Percentiles rank a stretch among this genome's conserved stretches.
Conservation (phyloP, 768 basidiomycete genomes). For the Saitozyma podzolica region DNA sequence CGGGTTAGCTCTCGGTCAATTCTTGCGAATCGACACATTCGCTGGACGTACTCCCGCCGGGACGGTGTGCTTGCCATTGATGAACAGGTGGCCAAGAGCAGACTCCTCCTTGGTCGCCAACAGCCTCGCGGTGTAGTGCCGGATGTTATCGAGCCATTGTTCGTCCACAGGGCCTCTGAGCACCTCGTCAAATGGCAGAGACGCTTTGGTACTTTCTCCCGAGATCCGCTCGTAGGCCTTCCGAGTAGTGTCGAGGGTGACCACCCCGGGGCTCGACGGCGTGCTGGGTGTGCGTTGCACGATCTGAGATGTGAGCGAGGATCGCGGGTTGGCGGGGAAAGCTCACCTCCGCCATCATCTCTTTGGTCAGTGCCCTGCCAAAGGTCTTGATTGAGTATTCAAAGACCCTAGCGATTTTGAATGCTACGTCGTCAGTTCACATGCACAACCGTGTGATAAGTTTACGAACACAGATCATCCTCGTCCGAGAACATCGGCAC, state of each 20-base stretch:
- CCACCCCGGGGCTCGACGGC: slow-evolving; percentile 17
- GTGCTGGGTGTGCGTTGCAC: slow-evolving; percentile 22
- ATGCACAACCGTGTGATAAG: not conserved
- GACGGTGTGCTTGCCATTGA: slow-evolving; percentile 80
- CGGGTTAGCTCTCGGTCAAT: not conserved
- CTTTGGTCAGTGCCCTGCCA: slow-evolving; percentile 66
- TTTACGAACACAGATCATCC: slow-evolving; percentile 52
- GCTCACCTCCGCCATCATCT: slow-evolving; percentile 59
- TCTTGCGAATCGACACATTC: not conserved
- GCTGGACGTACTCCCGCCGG: slow-evolving; percentile 65
- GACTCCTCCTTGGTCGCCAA: slow-evolving; percentile 55
- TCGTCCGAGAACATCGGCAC: slow-evolving; percentile 66
- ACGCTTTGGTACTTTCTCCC: slow-evolving; percentile 13
- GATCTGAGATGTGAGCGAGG: slow-evolving; percentile 12
- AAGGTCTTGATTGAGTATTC: slow-evolving; percentile 66
- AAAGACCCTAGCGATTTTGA: slow-evolving; percentile 70
- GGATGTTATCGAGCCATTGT: slow-evolving; percentile 56
- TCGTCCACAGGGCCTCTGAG: slow-evolving; percentile 35
- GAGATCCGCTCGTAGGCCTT: slow-evolving; percentile 28
- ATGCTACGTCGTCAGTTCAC: slow-evolving; percentile 54
- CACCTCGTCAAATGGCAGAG: slow-evolving; percentile 42
- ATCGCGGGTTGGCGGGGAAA: not conserved
- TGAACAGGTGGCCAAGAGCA: slow-evolving; percentile 69
- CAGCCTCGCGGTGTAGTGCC: slow-evolving; percentile 64
- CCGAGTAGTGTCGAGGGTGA: slow-evolving; percentile 27